phyloP scores from a whole-genome alignment of 2,329 filamentous ascomycete genomes.

The Drechslera avenae region DNA sequence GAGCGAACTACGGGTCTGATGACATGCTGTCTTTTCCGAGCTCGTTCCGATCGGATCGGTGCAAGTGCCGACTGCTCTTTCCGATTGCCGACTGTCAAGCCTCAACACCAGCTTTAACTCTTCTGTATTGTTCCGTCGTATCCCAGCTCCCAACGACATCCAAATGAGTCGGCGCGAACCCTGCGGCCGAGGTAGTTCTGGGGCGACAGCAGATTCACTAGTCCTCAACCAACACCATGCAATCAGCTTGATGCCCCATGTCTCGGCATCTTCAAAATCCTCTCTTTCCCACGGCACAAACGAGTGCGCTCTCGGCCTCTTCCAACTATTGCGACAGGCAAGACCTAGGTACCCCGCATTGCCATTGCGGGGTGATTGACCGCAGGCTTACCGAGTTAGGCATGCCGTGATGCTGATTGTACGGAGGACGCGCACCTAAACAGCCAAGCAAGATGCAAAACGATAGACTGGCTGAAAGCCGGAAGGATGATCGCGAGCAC shows the following conservation, averaged over 20 bases:
- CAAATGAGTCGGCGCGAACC: no score
- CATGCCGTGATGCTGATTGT: slow-evolving; percentile 17
- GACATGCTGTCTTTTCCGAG: slow-evolving; percentile 6
- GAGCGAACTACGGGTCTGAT: background rate
- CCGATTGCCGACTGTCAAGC: slow-evolving; percentile 9
- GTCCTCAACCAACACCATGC: background rate
- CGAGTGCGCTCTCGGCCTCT: background rate
- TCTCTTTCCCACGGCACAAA: background rate
- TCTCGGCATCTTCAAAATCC: background rate
- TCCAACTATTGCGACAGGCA: background rate
- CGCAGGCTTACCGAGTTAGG: slow-evolving; percentile 27
- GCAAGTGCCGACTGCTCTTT: slow-evolving; percentile 5
- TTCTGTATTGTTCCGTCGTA: no score
- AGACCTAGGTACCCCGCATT: slow-evolving; percentile 32
- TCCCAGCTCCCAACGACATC: no score
- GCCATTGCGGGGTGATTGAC: slow-evolving; percentile 30
- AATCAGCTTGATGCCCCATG: background rate
- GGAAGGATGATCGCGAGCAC: slow-evolving; percentile 1
- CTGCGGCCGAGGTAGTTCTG: no score
- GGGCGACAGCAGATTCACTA: background rate
- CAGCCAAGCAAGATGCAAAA: slow-evolving; percentile 7
- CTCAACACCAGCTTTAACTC: background rate
- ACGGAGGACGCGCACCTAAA: slow-evolving; percentile 14
- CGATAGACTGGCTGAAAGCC: background rate
- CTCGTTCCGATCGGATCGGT: slow-evolving; percentile 10